These are phyloP conservation scores for Nemania bipapillata DNA, from an alignment of 2,329 filamentous ascomycete genomes.

Conservation along the genomic window DNA sequence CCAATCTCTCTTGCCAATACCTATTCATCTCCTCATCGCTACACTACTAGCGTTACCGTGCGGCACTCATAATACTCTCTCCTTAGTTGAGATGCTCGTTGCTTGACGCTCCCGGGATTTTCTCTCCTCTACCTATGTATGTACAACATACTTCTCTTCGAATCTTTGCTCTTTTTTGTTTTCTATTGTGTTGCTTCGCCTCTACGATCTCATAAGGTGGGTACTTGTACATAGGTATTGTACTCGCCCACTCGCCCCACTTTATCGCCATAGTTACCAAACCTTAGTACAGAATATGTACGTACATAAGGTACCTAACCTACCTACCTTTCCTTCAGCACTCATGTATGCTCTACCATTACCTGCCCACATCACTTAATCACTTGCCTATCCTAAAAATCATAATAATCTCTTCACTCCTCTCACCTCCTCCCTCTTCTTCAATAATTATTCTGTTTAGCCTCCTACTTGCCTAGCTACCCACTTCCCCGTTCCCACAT, in stretches of 20 bases:
- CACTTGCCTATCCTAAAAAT: background rate
- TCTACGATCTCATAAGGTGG: too few relatives aligned
- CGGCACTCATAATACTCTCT: background rate
- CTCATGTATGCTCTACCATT: too few relatives aligned
- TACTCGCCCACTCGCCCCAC: background rate
- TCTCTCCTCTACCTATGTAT: conserved; percentile 3
- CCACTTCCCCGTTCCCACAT: conserved; percentile 2
- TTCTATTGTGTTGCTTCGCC: conserved; percentile 13
- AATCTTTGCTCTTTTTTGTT: background rate
- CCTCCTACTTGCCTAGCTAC: conserved; percentile 3
- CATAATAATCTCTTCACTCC: conserved; percentile 7
- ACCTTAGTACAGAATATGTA: background rate
- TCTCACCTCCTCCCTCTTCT: conserved; percentile 7
- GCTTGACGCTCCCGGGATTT: background rate
- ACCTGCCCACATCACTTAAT: too few relatives aligned
- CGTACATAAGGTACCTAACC: background rate
- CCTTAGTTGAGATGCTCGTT: background rate
- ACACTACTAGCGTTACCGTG: conserved; percentile 1
- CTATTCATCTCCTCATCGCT: background rate
- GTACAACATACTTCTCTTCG: background rate
- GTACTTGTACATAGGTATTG: background rate
- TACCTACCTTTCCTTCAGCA: too few relatives aligned
- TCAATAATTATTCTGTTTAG: background rate
- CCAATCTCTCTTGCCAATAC: background rate
- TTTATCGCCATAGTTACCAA: too few relatives aligned